phyloP scores from a whole-genome alignment of 768 basidiomycete genomes.

The Mycena rosella region DNA sequence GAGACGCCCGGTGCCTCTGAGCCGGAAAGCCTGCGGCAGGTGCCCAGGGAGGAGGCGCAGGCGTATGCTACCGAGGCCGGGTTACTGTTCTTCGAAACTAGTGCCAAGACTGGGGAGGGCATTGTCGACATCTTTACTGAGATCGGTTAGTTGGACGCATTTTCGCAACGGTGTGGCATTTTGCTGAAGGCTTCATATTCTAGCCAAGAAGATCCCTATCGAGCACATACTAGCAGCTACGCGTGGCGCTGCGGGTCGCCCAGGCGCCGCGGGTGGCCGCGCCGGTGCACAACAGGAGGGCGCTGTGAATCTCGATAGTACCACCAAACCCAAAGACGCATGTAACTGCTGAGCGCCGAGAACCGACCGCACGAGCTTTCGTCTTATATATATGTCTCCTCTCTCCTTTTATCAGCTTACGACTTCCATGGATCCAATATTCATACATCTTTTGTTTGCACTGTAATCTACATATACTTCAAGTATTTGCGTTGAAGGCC shows the following conservation, averaged over 20 bases:
- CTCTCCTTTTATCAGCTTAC: conserved; percentile 19
- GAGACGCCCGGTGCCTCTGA: conserved; percentile 72
- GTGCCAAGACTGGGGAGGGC: conserved; percentile 96
- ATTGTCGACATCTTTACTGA: conserved; percentile 98
- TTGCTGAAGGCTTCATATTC: conserved; percentile 19
- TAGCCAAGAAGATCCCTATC: conserved; percentile 77
- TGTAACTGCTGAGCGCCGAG: conserved; percentile 85
- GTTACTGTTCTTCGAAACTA: conserved; percentile 96
- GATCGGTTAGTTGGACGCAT: conserved; percentile 74
- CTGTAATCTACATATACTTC: conserved; percentile 34
- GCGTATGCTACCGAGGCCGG: conserved; percentile 97
- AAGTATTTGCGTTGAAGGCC: conserved; percentile 7
- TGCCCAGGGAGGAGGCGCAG: conserved; percentile 94
- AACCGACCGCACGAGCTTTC: conserved; percentile 6
- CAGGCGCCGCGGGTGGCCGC: conserved; percentile 68
- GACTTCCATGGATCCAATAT: conserved; percentile 27
- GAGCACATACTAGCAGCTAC: conserved; percentile 93
- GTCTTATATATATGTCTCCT: conserved; percentile 37
- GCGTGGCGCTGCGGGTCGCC: conserved; percentile 73
- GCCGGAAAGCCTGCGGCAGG: conserved; percentile 85
- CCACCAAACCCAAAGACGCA: conserved; percentile 77
- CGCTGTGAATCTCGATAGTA: conserved; percentile 79
- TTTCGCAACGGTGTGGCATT: background rate
- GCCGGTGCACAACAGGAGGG: conserved; percentile 65
- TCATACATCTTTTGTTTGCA: conserved; percentile 35